Evolutionary conservation across 1,139 yeast species (phyloP), one percentile per base, ranked within the genome.

Genomic region (Kurtzmaniella natalensis): DNA sequence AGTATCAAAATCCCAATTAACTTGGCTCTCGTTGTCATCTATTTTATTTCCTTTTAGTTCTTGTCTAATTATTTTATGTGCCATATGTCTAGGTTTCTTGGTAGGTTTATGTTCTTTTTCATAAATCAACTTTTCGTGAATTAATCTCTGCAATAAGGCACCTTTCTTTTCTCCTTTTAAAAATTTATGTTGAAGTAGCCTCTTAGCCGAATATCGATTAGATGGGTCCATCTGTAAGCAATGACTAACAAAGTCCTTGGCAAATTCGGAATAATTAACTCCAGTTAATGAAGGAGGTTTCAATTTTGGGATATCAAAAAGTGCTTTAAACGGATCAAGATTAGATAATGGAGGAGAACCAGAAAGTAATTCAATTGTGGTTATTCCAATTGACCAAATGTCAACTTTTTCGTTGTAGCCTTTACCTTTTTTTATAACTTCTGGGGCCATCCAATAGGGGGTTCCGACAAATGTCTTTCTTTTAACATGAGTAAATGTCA

Each of bases 401-500:
- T 86, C 95, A 3, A 87, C 94, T 50, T 81, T 84, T 45, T 80
- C 83, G 51, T 83, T 71, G 50, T 86, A 83, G 13, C 57, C 56
- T 19, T 50, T 47, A 11, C 60, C 51, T 37, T 73, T 59, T 3
- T 61, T 51, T 18, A 86, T 81, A 20, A 85, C 82, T 50, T 86
- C 95, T 0, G 95, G 95, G 0, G 95, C 95, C 95, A 86, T 86
- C 95, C 95, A 86, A 55, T 77, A 84, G 14, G 95, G 95, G 0
- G 95, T 85, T 0, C 95, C 95, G 23, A 85, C 95, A 64, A 85
- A 81, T 0, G 94, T 85, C 39, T 75, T 69, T 43, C 79, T 73
- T 43, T 74, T 76, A 34, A 71, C 67, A 32, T 68, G 64, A 1
- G 85, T 76, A 26, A 75, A 64, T n/a, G 81, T 72, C 25, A 84